Percentiles rank a stretch among this genome's conserved stretches.
Conservation (phyloP, 495 filamentous ascomycete genomes). For the Tuber umbilicatum region DNA sequence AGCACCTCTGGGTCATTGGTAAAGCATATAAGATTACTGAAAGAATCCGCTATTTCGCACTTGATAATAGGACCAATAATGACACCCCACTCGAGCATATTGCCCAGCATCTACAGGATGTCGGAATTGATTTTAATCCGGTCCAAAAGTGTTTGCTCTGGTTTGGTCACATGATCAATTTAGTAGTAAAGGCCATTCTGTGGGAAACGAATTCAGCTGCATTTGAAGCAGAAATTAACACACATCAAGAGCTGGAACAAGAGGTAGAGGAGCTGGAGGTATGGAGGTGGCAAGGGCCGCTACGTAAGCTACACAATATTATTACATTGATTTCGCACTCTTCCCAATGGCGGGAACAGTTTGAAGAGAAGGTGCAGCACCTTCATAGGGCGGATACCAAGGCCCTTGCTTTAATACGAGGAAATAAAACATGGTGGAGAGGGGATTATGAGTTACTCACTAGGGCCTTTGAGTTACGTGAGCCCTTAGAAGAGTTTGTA, state of each 20-base stretch:
- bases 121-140: slow-evolving; percentile 20
- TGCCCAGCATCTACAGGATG: background rate
- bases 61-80: slow-evolving; percentile 29
- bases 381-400: slow-evolving; percentile 2
- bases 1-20: slow-evolving; percentile 13
- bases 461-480: slow-evolving; percentile 9
- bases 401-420: slow-evolving; percentile 3
- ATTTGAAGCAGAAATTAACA: slow-evolving; percentile 4
- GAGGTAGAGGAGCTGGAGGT: background rate
- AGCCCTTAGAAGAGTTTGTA: slow-evolving; percentile 20
- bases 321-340: slow-evolving; percentile 13
- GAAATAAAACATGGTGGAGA: slow-evolving; percentile 20
- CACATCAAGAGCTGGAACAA: slow-evolving; percentile 1
- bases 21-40: slow-evolving; percentile 25
- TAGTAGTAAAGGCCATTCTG: slow-evolving; percentile 29
- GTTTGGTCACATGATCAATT: slow-evolving; percentile 27
- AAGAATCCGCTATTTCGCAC: slow-evolving; percentile 25
- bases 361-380: slow-evolving; percentile 11
- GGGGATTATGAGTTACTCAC: slow-evolving; percentile 19
- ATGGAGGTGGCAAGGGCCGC: slow-evolving; percentile 19
- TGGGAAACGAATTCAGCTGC: slow-evolving; percentile 4
- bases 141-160: slow-evolving; percentile 15
- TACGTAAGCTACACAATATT: slow-evolving; percentile 32
- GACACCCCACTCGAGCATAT: slow-evolving; percentile 14
- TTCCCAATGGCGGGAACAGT: slow-evolving; percentile 9